Evolutionary conservation across 2,329 filamentous ascomycete species (phyloP).

Genomic region (Stromatinia cepivora): DNA sequence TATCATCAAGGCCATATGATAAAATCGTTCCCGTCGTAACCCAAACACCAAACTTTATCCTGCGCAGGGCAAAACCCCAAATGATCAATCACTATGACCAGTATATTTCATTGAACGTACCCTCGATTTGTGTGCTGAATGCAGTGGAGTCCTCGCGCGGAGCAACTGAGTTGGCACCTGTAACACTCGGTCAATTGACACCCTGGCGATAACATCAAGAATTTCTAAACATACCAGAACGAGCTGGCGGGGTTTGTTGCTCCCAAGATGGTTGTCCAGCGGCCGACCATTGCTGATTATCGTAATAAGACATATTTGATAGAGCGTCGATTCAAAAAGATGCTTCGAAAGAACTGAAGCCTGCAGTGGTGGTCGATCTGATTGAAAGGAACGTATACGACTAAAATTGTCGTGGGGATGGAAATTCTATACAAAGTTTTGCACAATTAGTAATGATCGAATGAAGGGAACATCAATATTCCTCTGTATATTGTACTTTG

Average conservation of each 20-base stretch:
- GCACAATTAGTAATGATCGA: constrained; percentile 14
- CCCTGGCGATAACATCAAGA: constrained; percentile 20
- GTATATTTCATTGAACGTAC: constrained; percentile 54
- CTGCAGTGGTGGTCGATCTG: constrained; percentile 36
- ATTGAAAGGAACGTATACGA: constrained; percentile 41
- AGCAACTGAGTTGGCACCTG: constrained; percentile 74
- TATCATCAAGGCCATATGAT: background rate
- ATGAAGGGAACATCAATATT: background rate
- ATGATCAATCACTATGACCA: background rate
- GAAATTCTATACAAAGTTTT: constrained; percentile 20
- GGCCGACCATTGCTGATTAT: constrained; percentile 64
- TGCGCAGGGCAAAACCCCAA: background rate
- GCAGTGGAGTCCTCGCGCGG: constrained; percentile 74
- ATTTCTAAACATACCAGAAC: constrained; percentile 58
- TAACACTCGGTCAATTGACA: constrained; percentile 37
- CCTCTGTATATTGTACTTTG: background rate
- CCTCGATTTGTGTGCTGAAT: constrained; percentile 86
- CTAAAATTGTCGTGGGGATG: constrained; percentile 32
- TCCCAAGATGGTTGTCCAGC: constrained; percentile 65
- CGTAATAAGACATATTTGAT: constrained; percentile 65
- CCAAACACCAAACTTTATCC: background rate
- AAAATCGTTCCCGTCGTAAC: background rate
- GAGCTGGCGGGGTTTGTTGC: constrained; percentile 68
- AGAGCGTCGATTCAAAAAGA: constrained; percentile 31
- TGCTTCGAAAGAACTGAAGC: constrained; percentile 40